Percentiles rank a stretch among this genome's conserved stretches.
These are phyloP conservation scores for Ustilago hordei DNA, from an alignment of 1,284 basidiomycete species.

Conservation along the genomic window DNA sequence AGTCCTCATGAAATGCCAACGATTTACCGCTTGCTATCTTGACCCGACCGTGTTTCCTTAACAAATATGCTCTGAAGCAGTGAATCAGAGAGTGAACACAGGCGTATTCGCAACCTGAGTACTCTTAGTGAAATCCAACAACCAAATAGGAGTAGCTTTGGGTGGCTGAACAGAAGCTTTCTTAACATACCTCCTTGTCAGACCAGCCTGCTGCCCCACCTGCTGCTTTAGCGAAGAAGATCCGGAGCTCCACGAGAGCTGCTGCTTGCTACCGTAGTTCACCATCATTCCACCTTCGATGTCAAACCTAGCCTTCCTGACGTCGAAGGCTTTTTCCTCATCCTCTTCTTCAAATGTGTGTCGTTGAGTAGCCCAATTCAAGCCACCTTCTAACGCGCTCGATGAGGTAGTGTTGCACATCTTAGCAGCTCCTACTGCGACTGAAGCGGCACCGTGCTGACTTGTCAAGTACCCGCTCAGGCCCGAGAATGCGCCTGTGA, in stretches of 20 bases:
- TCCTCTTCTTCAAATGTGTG: conserved; percentile 15
- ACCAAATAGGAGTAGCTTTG: conserved; percentile 32
- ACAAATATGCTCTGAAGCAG: too few species aligned
- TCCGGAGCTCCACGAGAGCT: conserved; percentile 9
- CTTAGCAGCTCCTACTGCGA: conserved; percentile 42
- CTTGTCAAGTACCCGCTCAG: conserved; percentile 56
- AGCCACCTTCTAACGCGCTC: neutral
- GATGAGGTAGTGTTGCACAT: conserved; percentile 40
- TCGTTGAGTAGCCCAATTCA: conserved; percentile 7
- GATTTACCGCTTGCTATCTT: too few species aligned
- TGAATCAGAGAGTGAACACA: conserved; percentile 13
- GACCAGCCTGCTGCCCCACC: neutral
- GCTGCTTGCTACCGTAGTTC: neutral
- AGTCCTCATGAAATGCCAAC: too few species aligned
- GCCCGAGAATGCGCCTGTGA: conserved; percentile 56
- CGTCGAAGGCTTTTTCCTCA: conserved; percentile 5
- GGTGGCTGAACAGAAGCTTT: conserved; percentile 27
- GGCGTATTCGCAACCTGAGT: conserved; percentile 8
- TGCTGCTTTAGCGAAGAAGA: neutral
- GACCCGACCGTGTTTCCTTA: too few species aligned
- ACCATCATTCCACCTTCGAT: conserved; percentile 7
- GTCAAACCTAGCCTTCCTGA: conserved; percentile 7
- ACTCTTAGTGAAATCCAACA: conserved; percentile 33
- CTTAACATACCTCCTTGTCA: conserved; percentile 22
- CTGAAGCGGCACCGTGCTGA: conserved; percentile 34